Conservation (phyloP, 75 land plant species). For the Selaginella moellendorffii region DNA sequence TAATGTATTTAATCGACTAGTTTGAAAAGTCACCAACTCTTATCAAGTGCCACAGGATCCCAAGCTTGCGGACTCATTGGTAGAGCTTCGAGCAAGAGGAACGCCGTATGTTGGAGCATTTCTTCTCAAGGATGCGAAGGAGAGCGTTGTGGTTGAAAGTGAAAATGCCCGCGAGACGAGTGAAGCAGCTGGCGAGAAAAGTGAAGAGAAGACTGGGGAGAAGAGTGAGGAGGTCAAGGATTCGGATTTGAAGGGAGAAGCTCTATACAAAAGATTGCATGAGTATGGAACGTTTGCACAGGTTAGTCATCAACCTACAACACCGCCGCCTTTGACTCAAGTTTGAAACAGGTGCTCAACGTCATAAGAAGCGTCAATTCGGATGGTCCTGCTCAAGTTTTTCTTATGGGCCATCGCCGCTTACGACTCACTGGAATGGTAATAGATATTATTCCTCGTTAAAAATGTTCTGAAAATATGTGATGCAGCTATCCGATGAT, state of each 20-base stretch:
- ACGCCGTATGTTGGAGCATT: conserved; percentile 84
- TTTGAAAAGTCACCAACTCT: not conserved
- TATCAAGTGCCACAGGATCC: conserved; percentile 49
- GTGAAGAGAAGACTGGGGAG: conserved; percentile 41
- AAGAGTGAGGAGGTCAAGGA: not conserved
- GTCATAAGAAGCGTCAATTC: conserved; percentile 22
- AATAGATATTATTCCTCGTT: not conserved
- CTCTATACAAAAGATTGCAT: conserved; percentile 66
- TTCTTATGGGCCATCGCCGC: conserved; percentile 84
- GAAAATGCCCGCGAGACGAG: conserved; percentile 30
- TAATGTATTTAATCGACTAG: conserved; percentile 14
- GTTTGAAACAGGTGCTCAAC: conserved; percentile 45
- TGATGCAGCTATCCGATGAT: conserved; percentile 53
- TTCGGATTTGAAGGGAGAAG: conserved; percentile 57
- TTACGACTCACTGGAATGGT: conserved; percentile 83
- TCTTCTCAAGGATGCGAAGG: conserved; percentile 39
- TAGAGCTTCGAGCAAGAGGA: conserved; percentile 49
- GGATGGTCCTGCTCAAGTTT: conserved; percentile 37
- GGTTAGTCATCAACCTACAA: conserved; percentile 25
- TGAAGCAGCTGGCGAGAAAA: no score
- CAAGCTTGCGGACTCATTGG: conserved; percentile 57
- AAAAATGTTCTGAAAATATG: not conserved
- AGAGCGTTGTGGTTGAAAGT: conserved; percentile 30
- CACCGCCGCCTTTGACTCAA: not conserved
- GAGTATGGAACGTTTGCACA: conserved; percentile 94